These are phyloP conservation scores for Combretum micranthum DNA, from an alignment of 345 rosid species.

Conservation along the genomic window DNA sequence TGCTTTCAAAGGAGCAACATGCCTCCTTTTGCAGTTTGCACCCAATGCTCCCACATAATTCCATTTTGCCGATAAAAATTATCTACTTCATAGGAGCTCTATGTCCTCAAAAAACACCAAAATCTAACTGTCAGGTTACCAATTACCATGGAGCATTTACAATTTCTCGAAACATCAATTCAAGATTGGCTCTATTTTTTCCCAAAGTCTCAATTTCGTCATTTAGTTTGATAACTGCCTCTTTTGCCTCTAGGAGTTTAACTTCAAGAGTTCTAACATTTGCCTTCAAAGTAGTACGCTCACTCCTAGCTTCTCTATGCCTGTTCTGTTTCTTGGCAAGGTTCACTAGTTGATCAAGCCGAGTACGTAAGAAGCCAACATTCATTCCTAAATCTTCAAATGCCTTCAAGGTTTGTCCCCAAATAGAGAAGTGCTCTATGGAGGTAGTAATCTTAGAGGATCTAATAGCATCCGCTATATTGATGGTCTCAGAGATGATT, in stretches of 20 bases:
- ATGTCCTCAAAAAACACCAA: neutral
- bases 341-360: conserved; percentile 24
- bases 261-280: conserved; percentile 24
- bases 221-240: conserved; percentile 18
- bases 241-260: conserved; percentile 18
- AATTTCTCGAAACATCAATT: conserved; percentile 20
- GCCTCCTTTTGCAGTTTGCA: no score
- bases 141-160: conserved; percentile 30
- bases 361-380: conserved; percentile 29
- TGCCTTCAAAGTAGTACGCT: conserved; percentile 19
- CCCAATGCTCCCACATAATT: no score
- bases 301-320: conserved; percentile 12
- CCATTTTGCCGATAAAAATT: neutral
- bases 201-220: conserved; percentile 20
- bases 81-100: neutral
- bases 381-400: conserved; percentile 46
- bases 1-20: no score
- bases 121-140: no score
- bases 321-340: conserved; percentile 20
- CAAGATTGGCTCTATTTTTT: conserved; percentile 19
- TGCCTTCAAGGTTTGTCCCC: conserved; percentile 46
- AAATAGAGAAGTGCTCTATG: conserved; percentile 22
- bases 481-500: conserved; percentile 38
- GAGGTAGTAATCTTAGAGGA: conserved; percentile 24
- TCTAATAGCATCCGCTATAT: conserved; percentile 39